phyloP scores from a whole-genome alignment of 1,139 yeast genomes.

The Debaryomyces fabryi region DNA sequence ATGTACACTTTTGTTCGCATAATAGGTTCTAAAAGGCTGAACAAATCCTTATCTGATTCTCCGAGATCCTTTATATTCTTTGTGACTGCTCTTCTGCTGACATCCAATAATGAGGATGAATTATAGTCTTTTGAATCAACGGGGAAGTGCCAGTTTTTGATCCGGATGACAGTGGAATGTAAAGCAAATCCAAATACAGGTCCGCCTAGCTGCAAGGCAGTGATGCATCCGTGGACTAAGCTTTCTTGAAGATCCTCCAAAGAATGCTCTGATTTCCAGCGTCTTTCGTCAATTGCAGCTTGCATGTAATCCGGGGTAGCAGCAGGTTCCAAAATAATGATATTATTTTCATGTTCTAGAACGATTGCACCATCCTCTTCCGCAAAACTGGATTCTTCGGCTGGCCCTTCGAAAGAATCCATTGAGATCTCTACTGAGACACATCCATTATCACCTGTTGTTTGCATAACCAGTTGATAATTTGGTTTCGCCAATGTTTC shows the following conservation, averaged over 20 bases:
- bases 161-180: constrained; percentile 59
- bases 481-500: constrained; percentile 56
- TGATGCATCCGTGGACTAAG: constrained; percentile 61
- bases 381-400: constrained; percentile 34
- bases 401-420: constrained; percentile 55
- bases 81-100: constrained; percentile 34
- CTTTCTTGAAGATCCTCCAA: constrained; percentile 56
- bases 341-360: constrained; percentile 41
- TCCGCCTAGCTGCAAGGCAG: constrained; percentile 82
- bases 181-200: constrained; percentile 63
- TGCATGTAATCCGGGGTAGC: constrained; percentile 32
- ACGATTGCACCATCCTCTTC: constrained; percentile 44
- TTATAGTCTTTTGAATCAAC: constrained; percentile 44
- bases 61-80: constrained; percentile 34
- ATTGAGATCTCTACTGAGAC: constrained; percentile 44
- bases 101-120: constrained; percentile 30
- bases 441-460: constrained; percentile 18
- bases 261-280: constrained; percentile 55
- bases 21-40: constrained; percentile 77
- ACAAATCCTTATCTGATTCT: constrained; percentile 26
- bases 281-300: constrained; percentile 34
- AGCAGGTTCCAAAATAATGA: constrained; percentile 32
- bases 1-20: constrained; percentile 78
- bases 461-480: constrained; percentile 8
- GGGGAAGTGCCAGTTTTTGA: constrained; percentile 57